phyloP scores from a whole-genome alignment of 202 grass and related monocot genomes.

The Miscanthus sacchariflorus region DNA sequence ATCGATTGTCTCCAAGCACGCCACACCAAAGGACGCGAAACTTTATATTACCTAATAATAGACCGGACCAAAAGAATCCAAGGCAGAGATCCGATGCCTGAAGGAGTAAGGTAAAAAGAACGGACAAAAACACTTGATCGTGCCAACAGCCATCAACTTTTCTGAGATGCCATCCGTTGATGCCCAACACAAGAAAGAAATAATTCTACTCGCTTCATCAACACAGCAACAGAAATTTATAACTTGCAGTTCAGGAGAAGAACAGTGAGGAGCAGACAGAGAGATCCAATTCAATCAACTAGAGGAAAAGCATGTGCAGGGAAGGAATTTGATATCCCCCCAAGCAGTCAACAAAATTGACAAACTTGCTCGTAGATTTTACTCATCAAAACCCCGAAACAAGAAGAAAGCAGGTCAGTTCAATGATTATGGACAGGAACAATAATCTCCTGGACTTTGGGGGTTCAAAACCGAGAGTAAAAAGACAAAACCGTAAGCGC shows the following conservation, averaged over 20 bases:
- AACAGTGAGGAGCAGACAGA: conserved; percentile 8
- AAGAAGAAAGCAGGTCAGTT: not conserved
- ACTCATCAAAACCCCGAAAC: not conserved
- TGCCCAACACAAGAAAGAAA: not conserved
- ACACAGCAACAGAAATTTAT: conserved; percentile 9
- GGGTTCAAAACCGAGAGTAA: not conserved
- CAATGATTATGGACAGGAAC: not conserved
- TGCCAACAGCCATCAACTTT: not conserved
- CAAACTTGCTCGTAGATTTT: conserved; percentile 31
- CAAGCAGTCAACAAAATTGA: not conserved
- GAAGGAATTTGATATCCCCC: not conserved
- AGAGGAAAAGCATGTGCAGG: not conserved
- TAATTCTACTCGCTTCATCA: conserved; percentile 18
- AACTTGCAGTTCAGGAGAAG: conserved; percentile 18
- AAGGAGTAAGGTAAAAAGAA: conserved; percentile 20
- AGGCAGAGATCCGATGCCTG: conserved; percentile 11
- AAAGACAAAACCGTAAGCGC: not conserved
- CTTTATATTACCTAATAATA: conserved; percentile 33
- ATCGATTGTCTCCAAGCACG: conserved; percentile 17
- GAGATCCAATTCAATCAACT: conserved; percentile 16
- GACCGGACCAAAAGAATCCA: conserved; percentile 36
- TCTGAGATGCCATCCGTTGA: conserved; percentile 13
- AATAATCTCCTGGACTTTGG: conserved; percentile 8
- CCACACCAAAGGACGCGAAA: conserved; percentile 21
- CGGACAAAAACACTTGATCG: not conserved